phyloP scores from a whole-genome alignment of 108 stramenopile genomes.

The Mediolabrus comicus region DNA sequence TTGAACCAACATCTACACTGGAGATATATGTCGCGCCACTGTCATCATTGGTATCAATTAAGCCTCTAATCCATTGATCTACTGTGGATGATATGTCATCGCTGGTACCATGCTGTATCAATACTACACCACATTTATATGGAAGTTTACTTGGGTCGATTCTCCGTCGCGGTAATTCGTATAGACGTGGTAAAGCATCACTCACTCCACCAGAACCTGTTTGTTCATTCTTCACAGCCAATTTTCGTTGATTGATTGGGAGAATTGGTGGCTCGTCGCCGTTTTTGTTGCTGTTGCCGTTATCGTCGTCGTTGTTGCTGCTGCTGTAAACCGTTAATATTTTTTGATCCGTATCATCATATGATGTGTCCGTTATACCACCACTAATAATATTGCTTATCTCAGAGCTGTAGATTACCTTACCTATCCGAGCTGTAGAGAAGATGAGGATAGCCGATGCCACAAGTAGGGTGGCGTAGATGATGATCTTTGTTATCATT shows the following conservation, averaged over 20 bases:
- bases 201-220: slow-evolving; percentile 3
- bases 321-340: no score
- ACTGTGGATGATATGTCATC: slow-evolving; percentile 9
- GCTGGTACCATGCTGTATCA: slow-evolving; percentile 31
- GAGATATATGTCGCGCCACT: slow-evolving; percentile 21
- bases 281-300: neutral
- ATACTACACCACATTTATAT: slow-evolving; percentile 30
- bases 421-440: neutral
- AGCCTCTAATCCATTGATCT: slow-evolving; percentile 26
- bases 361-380: no score
- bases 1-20: slow-evolving; percentile 12
- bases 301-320: neutral
- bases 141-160: slow-evolving; percentile 28
- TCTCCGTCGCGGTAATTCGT: slow-evolving; percentile 14
- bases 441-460: neutral
- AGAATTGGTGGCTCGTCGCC: neutral
- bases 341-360: no score
- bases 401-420: no score
- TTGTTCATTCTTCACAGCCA: neutral
- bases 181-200: slow-evolving; percentile 8
- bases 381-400: neutral
- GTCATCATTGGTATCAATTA: slow-evolving; percentile 16
- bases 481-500: slow-evolving; percentile 2
- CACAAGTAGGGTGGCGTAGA: neutral
- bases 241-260: slow-evolving; percentile 23